Evolutionary conservation across 768 basidiomycete genomes (phyloP).

Genomic region (Thelephora aurantiotincta): DNA sequence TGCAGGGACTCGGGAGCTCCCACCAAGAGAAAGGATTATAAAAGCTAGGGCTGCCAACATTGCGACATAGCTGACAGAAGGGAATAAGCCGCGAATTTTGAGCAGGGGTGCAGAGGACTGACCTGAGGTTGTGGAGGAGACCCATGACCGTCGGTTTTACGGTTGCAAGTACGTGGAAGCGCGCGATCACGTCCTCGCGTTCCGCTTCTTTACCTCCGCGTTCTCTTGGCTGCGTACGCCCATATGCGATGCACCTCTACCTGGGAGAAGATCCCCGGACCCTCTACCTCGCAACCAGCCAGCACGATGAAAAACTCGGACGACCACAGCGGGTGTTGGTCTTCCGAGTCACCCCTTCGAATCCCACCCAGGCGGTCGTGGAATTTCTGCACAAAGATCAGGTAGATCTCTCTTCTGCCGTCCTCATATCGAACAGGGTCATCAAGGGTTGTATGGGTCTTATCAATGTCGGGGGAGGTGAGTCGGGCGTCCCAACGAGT

Average conservation of each 20-base stretch:
- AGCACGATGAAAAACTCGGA: conserved; percentile 49
- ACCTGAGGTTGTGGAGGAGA: too few relatives aligned
- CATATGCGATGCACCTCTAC: conserved; percentile 52
- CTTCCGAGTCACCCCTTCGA: conserved; percentile 47
- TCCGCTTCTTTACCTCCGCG: too few relatives aligned
- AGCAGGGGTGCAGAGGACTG: too few relatives aligned
- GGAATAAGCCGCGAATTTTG: too few relatives aligned
- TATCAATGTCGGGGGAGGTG: conserved; percentile 59
- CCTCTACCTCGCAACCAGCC: conserved; percentile 58
- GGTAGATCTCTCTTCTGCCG: conserved; percentile 49
- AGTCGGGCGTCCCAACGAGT: conserved; percentile 9
- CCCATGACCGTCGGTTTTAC: too few relatives aligned
- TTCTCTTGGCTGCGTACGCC: neutral
- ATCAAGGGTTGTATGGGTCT: conserved; percentile 80
- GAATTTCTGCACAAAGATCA: conserved; percentile 70
- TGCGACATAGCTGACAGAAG: conserved; percentile 49
- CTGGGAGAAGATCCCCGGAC: conserved; percentile 53
- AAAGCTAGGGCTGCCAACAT: conserved; percentile 71
- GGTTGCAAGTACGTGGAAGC: too few relatives aligned
- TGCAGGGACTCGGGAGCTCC: conserved; percentile 8
- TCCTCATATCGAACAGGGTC: conserved; percentile 54
- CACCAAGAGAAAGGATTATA: conserved; percentile 84
- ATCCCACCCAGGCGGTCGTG: conserved; percentile 58
- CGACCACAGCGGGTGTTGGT: conserved; percentile 50
- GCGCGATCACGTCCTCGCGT: too few relatives aligned